Conservation (phyloP, 306 rosid genomes). For the Acacia confusa region DNA sequence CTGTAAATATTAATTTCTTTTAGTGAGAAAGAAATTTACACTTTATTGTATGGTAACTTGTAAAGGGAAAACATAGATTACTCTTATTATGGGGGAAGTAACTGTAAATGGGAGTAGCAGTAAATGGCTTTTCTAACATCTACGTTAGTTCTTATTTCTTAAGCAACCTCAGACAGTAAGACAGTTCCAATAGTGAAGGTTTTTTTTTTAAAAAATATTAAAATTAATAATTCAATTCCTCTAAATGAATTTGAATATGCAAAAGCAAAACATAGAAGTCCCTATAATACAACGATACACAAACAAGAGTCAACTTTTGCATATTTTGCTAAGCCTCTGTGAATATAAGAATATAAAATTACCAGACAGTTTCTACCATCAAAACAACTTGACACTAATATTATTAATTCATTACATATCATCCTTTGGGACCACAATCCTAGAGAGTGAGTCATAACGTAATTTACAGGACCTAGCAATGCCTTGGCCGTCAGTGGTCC, state of each 20-base stretch:
- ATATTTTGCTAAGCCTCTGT: slow-evolving; percentile 21
- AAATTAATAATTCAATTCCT: slow-evolving; percentile 6
- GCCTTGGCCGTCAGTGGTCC: slow-evolving; percentile 31
- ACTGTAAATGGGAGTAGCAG: background rate
- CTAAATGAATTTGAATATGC: slow-evolving; percentile 7
- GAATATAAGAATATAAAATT: slow-evolving; percentile 15
- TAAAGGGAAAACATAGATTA: background rate
- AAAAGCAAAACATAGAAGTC: background rate
- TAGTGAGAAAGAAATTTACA: background rate
- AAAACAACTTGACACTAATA: background rate
- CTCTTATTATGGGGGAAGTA: background rate
- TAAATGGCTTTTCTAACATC: slow-evolving; percentile 14
- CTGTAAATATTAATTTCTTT: background rate
- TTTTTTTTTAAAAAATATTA: background rate
- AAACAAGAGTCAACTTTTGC: slow-evolving; percentile 19
- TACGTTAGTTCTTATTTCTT: background rate
- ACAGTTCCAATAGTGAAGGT: slow-evolving; percentile 10
- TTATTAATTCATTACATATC: slow-evolving; percentile 14
- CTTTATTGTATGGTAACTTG: background rate
- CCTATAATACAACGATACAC: slow-evolving; percentile 17
- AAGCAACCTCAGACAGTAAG: background rate
- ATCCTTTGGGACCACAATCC: slow-evolving; percentile 36
- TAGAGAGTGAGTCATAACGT: slow-evolving; percentile 32
- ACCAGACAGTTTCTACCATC: background rate
- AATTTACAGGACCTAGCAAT: slow-evolving; percentile 34